These are phyloP conservation scores for Dictyostelium purpureum DNA, from an alignment of 78 protist species.

Conservation along the genomic window DNA sequence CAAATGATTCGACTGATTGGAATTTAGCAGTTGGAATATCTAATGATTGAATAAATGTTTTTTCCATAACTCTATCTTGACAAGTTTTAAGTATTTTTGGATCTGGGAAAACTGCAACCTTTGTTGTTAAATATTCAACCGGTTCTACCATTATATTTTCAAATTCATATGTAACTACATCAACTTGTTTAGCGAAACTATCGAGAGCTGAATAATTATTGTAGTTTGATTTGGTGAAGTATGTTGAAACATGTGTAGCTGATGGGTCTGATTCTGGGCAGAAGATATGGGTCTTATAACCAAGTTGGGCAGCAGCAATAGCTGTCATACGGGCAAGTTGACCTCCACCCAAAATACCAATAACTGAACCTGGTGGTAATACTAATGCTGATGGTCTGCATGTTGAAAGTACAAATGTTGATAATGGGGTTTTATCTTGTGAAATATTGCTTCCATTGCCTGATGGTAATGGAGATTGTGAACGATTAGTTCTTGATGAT, in stretches of 20 bases:
- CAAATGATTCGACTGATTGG: conserved; percentile 53
- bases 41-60: conserved; percentile 55
- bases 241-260: conserved; percentile 74
- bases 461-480: conserved; percentile 65
- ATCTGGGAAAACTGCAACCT: conserved; percentile 79
- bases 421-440: conserved; percentile 40
- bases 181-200: conserved; percentile 64
- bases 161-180: conserved; percentile 84
- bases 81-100: conserved; percentile 77
- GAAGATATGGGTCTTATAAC: conserved; percentile 73
- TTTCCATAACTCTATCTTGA: conserved; percentile 75
- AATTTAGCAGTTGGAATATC: conserved; percentile 69
- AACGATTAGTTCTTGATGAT: not conserved
- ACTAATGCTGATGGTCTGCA: conserved; percentile 49
- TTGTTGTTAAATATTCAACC: conserved; percentile 58
- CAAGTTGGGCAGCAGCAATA: conserved; percentile 77
- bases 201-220: conserved; percentile 50
- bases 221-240: conserved; percentile 60
- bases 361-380: conserved; percentile 65
- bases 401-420: conserved; percentile 56
- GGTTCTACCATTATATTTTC: conserved; percentile 78
- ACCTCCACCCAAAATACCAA: conserved; percentile 85
- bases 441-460: not conserved
- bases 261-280: conserved; percentile 76
- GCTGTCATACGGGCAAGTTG: conserved; percentile 82